Evolutionary conservation across 2,329 filamentous ascomycete genomes (phyloP), one percentile per base, ranked within the genome.

Genomic region (Aureobasidium vineae): DNA sequence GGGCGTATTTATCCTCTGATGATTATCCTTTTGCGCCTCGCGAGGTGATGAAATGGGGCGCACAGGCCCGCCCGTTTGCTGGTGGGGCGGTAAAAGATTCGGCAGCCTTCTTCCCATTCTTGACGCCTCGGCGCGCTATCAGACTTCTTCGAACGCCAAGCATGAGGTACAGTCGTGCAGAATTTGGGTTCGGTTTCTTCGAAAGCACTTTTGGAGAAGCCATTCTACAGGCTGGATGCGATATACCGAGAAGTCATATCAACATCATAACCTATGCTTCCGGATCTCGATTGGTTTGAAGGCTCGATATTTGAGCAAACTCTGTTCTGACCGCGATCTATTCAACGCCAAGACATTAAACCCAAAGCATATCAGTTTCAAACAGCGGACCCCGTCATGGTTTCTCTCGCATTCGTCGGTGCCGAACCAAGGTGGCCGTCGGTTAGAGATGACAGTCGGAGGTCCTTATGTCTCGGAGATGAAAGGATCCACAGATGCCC

Each of bases 41-140:
- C 16, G 38, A 43, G 26, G 54, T 59, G 54, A 59, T 59, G 54
- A 59, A 59, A 59, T 59, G n/a, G 50, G 54, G 38, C 54, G 54
- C 54, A 43, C 54, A 59, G 54, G 19, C 54, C 28, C 38, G 15
- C 38, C 36, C 41, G 57, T 49, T 45, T 49, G 28, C 19, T 41
- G 36, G 56, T 60, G 57, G 57, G 28, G 53, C 53, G 45, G 40
- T 7, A 52, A 28, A 43, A 21, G 36, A 41, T 28, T 36, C 23
- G 38, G 28, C 10, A 31, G 19, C 33, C 33, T 36, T 36, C n/a
- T 50, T n/a, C 47, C 47, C 23, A 50, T 10, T 31, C 16, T 43
- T 57, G 54, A n/a, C 56, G 21, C 41, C 10, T 36, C 10, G 10
- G n/a, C 19, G 10, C 28, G 28, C 43, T 16, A 21, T 49, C 31